Base-by-base conservation (phyloP, 495 filamentous ascomycete genomes). In the Hypoxylon fragiforme region DNA sequence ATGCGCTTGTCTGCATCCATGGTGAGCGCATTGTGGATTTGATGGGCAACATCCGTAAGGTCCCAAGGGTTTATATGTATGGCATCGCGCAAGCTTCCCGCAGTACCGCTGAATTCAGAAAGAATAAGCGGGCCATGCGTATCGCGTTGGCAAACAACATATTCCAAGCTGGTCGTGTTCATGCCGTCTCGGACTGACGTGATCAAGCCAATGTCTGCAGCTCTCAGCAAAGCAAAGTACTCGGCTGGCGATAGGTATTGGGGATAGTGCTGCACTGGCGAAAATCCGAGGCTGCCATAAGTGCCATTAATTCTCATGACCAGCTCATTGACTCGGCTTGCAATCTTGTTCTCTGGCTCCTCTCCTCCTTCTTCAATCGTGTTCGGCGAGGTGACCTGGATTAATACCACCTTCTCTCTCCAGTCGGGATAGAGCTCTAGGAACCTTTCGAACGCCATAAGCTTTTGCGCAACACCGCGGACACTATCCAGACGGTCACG, bases 11-110 rank as follows among this genome's bases (percentile, higher is more conserved):
- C 79, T 1, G 76, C 62, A 2, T 82, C 73, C 86, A 95, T 90
- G 5, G 73, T 83, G 54, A 97, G 73, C 1, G 91, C 92, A 50
- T 83, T 71, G 55, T 92, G 81, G 65, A 97, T 92, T 39, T 86
- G 79, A 31, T 81, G 78, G 7, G 92, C 91, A 16, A 95, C 90
- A 11, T 86, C 90, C 13, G 78, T 80, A 15, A 91, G 75, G 59
- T 96, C 90, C 87, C 91, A 96, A 2, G 92, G 92, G 70, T 97
- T 97, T 70, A 97, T 94, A 64, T 95, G 89, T 51, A 96, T 88
- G 16, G 92, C 92, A 63, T 85, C 85, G 42, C 80, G 82, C 22
- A 97, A 81, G 14, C 85, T 91, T 28, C 90, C 89, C 35, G 92
- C 91, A 0, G 92, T 95, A 56, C 92, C 92, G 28, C 91, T 95